These are phyloP conservation scores for Syzygium aqueum DNA, from an alignment of 345 rosid species.

Conservation along the genomic window DNA sequence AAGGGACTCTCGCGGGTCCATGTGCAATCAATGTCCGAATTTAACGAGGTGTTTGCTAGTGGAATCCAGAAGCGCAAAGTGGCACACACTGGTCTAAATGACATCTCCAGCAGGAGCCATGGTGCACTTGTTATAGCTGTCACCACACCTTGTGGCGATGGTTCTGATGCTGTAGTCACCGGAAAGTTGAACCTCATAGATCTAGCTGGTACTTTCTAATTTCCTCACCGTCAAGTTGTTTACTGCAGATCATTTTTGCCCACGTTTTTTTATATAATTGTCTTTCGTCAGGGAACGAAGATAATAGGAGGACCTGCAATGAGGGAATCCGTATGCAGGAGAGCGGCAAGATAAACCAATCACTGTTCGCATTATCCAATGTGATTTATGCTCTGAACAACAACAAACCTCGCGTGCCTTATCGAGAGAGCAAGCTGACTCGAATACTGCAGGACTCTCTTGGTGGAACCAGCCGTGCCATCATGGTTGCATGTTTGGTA, in stretches of 20 bases:
- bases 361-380: slow-evolving; percentile 82
- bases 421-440: slow-evolving; percentile 91
- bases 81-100: slow-evolving; percentile 81
- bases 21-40: slow-evolving; percentile 48
- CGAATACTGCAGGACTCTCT: slow-evolving; percentile 90
- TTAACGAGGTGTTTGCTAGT: slow-evolving; percentile 37
- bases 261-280: neutral
- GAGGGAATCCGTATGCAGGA: slow-evolving; percentile 83
- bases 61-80: slow-evolving; percentile 69
- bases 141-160: slow-evolving; percentile 24
- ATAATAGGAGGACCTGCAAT: slow-evolving; percentile 77
- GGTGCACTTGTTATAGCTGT: slow-evolving; percentile 74
- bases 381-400: slow-evolving; percentile 86
- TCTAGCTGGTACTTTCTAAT: slow-evolving; percentile 55
- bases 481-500: slow-evolving; percentile 95
- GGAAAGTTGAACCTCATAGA: slow-evolving; percentile 94
- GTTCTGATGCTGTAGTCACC: slow-evolving; percentile 19
- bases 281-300: slow-evolving; percentile 62
- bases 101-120: slow-evolving; percentile 91
- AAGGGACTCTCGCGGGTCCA: slow-evolving; percentile 63
- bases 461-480: slow-evolving; percentile 76
- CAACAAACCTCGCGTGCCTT: slow-evolving; percentile 58
- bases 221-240: neutral
- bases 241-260: neutral
- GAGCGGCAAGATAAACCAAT: slow-evolving; percentile 84